Percentiles rank a stretch among this genome's conserved stretches.
phyloP scores from a whole-genome alignment of 1,284 basidiomycete genomes.

The Binderoboletus segoi region DNA sequence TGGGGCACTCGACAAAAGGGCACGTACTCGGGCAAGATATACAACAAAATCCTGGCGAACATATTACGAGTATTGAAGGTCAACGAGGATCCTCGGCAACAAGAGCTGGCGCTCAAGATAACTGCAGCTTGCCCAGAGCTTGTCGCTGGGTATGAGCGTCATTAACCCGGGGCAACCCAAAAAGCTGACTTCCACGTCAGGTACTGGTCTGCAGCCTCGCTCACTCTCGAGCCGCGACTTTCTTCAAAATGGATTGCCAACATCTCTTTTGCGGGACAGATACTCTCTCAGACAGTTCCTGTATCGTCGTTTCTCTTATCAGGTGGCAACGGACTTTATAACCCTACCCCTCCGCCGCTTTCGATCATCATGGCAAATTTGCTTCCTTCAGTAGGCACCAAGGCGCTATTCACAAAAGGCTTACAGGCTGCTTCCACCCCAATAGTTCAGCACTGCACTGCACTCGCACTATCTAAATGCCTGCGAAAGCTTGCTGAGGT shows the following conservation, averaged over 20 bases:
- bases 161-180: not conserved
- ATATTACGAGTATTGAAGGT: constrained; percentile 75
- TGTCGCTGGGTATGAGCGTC: constrained; percentile 63
- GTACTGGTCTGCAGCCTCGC: constrained; percentile 74
- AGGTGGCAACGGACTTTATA: constrained; percentile 43
- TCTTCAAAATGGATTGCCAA: constrained; percentile 91
- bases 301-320: constrained; percentile 59
- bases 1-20: constrained; percentile 33
- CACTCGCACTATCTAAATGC: constrained; percentile 72
- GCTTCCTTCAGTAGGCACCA: constrained; percentile 70
- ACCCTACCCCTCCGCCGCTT: constrained; percentile 74
- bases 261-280: constrained; percentile 76
- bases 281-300: constrained; percentile 79
- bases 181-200: constrained; percentile 39
- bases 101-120: constrained; percentile 82
- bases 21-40: constrained; percentile 52
- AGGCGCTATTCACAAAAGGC: constrained; percentile 77
- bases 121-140: constrained; percentile 84
- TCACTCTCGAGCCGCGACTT: constrained; percentile 85
- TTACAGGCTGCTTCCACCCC: constrained; percentile 61
- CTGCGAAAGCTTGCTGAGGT: constrained; percentile 71
- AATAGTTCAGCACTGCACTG: constrained; percentile 84
- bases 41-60: constrained; percentile 86
- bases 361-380: constrained; percentile 72
- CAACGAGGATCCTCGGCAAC: constrained; percentile 84